Percentiles rank a stretch among this genome's conserved stretches.
These are phyloP conservation scores for Mucor indicus DNA, from an alignment of 371 early-diverging fungal species.

Conservation along the genomic window DNA sequence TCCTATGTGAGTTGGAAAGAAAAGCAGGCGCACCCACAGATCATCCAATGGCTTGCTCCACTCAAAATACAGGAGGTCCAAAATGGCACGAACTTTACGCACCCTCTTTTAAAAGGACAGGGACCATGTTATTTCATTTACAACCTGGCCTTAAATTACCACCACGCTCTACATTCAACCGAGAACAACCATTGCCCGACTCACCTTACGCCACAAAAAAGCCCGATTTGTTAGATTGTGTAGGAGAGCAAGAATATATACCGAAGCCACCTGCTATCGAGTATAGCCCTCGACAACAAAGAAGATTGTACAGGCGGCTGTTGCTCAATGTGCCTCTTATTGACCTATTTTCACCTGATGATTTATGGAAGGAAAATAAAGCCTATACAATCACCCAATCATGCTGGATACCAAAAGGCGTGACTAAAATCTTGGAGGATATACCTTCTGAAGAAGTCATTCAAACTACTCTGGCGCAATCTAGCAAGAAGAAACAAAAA, in stretches of 20 bases:
- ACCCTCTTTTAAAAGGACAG: neutral
- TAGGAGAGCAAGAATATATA: neutral
- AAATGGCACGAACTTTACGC: conserved; percentile 29
- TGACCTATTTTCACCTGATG: conserved; percentile 3
- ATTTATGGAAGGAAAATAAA: conserved; percentile 18
- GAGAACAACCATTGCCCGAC: conserved; percentile 1
- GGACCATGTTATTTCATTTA: conserved; percentile 5
- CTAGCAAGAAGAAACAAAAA: conserved; percentile 1
- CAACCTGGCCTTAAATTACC: conserved; percentile 1
- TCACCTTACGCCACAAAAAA: conserved; percentile 17
- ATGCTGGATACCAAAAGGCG: conserved; percentile 15
- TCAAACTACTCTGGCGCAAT: conserved; percentile 1
- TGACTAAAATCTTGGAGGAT: conserved; percentile 5
- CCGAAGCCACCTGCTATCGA: neutral
- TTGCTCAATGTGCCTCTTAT: conserved; percentile 27
- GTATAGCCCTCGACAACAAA: conserved; percentile 11
- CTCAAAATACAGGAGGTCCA: conserved; percentile 24
- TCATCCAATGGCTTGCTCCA: conserved; percentile 8
- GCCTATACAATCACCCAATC: conserved; percentile 15
- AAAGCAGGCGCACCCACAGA: conserved; percentile 22
- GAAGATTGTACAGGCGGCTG: conserved; percentile 26
- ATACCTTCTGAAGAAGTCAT: conserved; percentile 7
- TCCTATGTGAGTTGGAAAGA: conserved; percentile 34
- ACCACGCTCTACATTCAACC: neutral
- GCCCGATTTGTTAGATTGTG: conserved; percentile 11